Evolutionary conservation across 1,284 basidiomycete species (phyloP).

Genomic region (Mycena citricolor): DNA sequence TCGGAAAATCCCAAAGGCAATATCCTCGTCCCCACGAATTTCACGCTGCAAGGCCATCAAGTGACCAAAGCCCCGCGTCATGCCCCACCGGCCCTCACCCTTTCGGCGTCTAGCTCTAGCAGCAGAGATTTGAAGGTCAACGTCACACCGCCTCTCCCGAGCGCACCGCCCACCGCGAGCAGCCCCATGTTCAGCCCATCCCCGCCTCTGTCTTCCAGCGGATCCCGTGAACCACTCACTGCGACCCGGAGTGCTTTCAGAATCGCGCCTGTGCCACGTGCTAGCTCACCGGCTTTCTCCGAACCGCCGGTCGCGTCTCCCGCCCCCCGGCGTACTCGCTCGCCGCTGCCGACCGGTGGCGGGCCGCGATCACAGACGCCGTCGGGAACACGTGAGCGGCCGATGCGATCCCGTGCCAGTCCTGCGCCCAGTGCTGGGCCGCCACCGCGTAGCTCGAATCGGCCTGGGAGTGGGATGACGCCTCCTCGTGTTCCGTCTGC

Average conservation of each 20-base stretch:
- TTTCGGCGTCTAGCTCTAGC: conserved; percentile 29
- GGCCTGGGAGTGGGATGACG: conserved; percentile 56
- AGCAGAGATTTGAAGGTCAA: conserved; percentile 22
- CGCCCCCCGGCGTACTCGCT: conserved; percentile 23
- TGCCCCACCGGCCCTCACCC: conserved; percentile 29
- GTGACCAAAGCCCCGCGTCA: conserved; percentile 24
- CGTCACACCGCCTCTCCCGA: conserved; percentile 24
- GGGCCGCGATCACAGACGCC: conserved; percentile 9
- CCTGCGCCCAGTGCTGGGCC: conserved; percentile 43
- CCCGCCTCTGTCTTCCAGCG: conserved; percentile 4
- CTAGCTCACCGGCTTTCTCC: conserved; percentile 14
- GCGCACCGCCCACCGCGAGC: conserved; percentile 20
- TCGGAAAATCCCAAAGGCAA: conserved; percentile 46
- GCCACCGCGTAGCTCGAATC: conserved; percentile 62
- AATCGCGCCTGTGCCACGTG: conserved; percentile 21
- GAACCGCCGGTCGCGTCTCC: conserved; percentile 20
- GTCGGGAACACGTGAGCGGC: conserved; percentile 12
- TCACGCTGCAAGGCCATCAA: conserved; percentile 20
- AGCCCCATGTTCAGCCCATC: conserved; percentile 23
- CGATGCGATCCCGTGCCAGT: conserved; percentile 27
- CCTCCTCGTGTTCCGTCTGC: conserved; percentile 48
- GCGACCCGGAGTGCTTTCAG: conserved; percentile 21
- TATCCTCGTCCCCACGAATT: conserved; percentile 21
- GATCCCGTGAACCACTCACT: conserved; percentile 9
- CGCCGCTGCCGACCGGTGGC: conserved; percentile 22